Conservation (phyloP, 2,329 filamentous ascomycete species). For the Aureobasidium sp. region DNA sequence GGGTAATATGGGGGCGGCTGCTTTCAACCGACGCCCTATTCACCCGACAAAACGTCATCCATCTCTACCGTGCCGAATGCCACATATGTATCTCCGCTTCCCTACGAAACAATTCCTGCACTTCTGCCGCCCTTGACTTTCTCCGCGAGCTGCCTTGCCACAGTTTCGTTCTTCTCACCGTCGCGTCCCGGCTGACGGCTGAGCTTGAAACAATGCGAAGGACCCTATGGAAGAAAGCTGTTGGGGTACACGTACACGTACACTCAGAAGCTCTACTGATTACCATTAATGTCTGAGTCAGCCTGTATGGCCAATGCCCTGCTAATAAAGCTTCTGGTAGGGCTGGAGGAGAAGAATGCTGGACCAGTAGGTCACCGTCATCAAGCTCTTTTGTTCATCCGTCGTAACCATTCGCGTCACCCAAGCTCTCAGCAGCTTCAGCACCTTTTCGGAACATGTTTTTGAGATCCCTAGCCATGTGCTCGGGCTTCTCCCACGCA, state of each 20-base stretch:
- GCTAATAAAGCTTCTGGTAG: not conserved
- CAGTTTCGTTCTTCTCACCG: not conserved
- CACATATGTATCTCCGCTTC: not conserved
- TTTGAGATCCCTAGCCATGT: conserved; percentile 43
- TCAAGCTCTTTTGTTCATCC: not conserved
- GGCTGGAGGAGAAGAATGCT: not conserved
- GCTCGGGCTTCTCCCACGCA: conserved; percentile 47
- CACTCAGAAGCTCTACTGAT: not conserved
- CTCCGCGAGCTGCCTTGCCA: not conserved
- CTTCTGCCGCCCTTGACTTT: not conserved
- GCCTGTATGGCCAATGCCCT: not conserved
- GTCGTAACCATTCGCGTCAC: not conserved
- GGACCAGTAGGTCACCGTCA: not conserved
- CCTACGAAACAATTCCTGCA: not conserved
- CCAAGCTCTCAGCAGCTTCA: not conserved
- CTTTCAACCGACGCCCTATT: not conserved
- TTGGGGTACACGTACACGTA: not conserved
- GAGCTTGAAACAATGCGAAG: not conserved
- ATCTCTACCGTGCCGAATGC: not conserved
- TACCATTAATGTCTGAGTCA: not conserved
- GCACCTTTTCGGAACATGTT: conserved; percentile 40
- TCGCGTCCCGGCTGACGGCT: not conserved
- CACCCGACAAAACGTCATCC: not conserved
- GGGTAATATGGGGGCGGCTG: not conserved
- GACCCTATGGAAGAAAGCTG: not conserved